Evolutionary conservation across 305 asterid genomes (phyloP), one percentile per base, ranked within the genome.

Genomic region (Fraxinus paxiana): DNA sequence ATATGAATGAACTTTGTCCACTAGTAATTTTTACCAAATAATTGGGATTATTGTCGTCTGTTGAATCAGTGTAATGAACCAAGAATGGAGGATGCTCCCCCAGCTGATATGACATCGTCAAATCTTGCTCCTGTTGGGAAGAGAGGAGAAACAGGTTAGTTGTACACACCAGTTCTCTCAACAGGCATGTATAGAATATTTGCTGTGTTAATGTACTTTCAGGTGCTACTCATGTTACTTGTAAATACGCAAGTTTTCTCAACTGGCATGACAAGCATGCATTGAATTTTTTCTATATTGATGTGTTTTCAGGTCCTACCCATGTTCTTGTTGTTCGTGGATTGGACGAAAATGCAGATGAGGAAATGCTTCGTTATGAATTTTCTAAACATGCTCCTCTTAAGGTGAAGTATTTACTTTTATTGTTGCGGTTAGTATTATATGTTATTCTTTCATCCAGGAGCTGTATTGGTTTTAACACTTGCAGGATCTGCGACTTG

Each of bases 281-380:
- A 43, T 37, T 59, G 59, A 80, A 63, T 8, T 4, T 13, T 41
- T 3, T 77, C 86, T 79, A 67, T 77, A 33, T 76, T 74, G 76
- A 28, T 79, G 72, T 63, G 12, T 77, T 81, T 22, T 81, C 90
- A 95, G 99, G 98, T 83, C 99, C 99, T 72, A 92, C 97, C 9
- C 96, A 96, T 88, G 99, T 94, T 80, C 96, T 96, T 86, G 99
- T 94, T 82, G 97, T 94, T 82, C 99, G 98, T 26, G 99, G 99
- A 61, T 88, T 96, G 92, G 99, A 94, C 86, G 99, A 96, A 82
- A 92, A 96, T 92, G 98, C 99, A 77, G 98, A 96, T 77, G 99
- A 96, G 90, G 99, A 96, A 82, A 92, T 94, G 98, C 95, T 96
- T 82, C 98, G 99, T 43, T 96, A 96, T 85, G 98, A 96, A 80